Conservation (phyloP, 2,329 filamentous ascomycete genomes). For the Pseudogymnoascus sp. region DNA sequence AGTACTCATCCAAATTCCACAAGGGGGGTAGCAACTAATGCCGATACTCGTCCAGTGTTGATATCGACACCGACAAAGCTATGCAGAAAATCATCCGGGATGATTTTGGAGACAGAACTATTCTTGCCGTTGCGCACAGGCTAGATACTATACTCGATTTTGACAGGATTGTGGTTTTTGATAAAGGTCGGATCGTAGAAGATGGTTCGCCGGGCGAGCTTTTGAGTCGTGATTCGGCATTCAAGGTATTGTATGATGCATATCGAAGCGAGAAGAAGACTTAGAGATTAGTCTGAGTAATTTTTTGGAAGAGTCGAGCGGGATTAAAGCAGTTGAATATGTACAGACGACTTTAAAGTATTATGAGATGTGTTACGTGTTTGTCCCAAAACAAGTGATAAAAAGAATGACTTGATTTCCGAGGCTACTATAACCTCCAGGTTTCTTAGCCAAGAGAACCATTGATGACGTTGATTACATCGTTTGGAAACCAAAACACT, state of each 20-base stretch:
- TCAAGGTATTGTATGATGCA: conserved; percentile 13
- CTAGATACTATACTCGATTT: conserved; percentile 41
- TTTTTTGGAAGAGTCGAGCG: background rate
- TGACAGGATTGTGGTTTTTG: conserved; percentile 43
- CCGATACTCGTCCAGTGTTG: conserved; percentile 37
- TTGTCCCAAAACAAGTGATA: background rate
- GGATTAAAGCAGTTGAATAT: background rate
- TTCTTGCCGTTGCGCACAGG: conserved; percentile 34
- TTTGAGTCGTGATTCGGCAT: conserved; percentile 32
- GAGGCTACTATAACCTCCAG: background rate
- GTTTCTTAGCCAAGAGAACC: background rate
- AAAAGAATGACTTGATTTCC: background rate
- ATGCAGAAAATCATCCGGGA: conserved; percentile 48
- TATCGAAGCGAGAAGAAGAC: background rate
- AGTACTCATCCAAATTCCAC: background rate
- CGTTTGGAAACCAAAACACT: background rate
- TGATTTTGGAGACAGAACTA: conserved; percentile 46
- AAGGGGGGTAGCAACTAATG: background rate
- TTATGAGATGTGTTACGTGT: background rate
- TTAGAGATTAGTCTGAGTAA: background rate
- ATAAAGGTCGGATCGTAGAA: conserved; percentile 59
- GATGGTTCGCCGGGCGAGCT: conserved; percentile 78
- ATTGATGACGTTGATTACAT: background rate
- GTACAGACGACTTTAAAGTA: background rate
- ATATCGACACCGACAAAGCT: conserved; percentile 47